Conservation (phyloP, 1,284 basidiomycete species). For the Ganoderma leucocontextum region DNA sequence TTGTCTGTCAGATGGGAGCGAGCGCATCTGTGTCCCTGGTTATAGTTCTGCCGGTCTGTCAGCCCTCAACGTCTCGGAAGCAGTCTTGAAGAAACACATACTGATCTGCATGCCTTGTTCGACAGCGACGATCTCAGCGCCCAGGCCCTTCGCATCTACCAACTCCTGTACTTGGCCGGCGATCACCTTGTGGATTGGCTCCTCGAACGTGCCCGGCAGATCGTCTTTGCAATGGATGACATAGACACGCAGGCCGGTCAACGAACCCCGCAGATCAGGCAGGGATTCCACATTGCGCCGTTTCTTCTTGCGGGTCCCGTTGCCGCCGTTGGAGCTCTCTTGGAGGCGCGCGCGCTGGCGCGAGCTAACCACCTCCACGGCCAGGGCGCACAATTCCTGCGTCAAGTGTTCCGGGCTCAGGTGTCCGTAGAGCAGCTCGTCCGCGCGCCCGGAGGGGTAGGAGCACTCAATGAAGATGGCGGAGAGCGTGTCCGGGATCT, state of each 20-base stretch:
- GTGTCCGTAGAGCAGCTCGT: constrained; percentile 76
- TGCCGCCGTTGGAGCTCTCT: constrained; percentile 32
- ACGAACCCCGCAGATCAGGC: constrained; percentile 56
- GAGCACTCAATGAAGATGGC: constrained; percentile 88
- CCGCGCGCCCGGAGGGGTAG: constrained; percentile 70
- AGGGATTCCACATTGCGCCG: constrained; percentile 46
- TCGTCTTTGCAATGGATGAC: constrained; percentile 87
- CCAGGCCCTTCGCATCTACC: constrained; percentile 63
- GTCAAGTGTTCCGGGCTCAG: constrained; percentile 77
- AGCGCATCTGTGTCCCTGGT: background rate
- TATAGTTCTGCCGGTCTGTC: background rate
- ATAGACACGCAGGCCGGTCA: constrained; percentile 70
- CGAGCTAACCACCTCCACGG: constrained; percentile 65
- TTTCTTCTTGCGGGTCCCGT: constrained; percentile 57
- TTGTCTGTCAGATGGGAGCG: background rate
- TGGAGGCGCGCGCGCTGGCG: constrained; percentile 37
- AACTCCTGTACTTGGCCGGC: constrained; percentile 66
- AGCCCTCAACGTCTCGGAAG: background rate
- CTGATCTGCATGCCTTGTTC: constrained; percentile 80
- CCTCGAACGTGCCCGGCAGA: constrained; percentile 48
- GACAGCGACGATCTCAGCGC: constrained; percentile 67
- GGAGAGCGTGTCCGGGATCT: constrained; percentile 67
- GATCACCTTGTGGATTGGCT: constrained; percentile 65
- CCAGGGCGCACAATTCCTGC: constrained; percentile 70
- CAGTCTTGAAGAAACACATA: constrained; percentile 40